Conservation (phyloP, 495 filamentous ascomycete species). For the Trichoderma reesei region DNA sequence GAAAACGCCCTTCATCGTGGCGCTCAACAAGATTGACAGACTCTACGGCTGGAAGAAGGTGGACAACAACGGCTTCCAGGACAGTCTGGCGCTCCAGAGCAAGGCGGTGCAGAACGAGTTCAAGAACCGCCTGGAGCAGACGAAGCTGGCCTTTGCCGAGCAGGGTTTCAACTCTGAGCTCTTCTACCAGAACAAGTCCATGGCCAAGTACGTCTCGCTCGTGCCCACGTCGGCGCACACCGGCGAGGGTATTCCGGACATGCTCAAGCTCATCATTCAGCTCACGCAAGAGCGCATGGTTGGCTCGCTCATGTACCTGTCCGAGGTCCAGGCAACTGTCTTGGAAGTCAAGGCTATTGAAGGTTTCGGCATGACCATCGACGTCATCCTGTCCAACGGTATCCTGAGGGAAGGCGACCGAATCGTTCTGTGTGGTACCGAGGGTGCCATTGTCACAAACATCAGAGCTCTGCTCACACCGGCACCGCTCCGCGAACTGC, state of each 20-base stretch:
- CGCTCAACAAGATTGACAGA: slow-evolving; percentile 99
- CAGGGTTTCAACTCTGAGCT: slow-evolving; percentile 97
- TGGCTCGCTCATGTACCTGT: slow-evolving; percentile 93
- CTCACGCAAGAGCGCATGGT: slow-evolving; percentile 98
- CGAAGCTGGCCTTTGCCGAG: slow-evolving; percentile 88
- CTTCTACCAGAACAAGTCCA: slow-evolving; percentile 95
- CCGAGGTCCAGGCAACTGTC: slow-evolving; percentile 94
- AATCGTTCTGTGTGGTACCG: slow-evolving; percentile 88
- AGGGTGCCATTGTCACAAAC: slow-evolving; percentile 88
- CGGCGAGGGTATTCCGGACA: slow-evolving; percentile 97
- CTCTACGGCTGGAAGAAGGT: slow-evolving; percentile 97
- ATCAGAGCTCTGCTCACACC: slow-evolving; percentile 95
- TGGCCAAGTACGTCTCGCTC: slow-evolving; percentile 85
- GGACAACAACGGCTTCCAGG: slow-evolving; percentile 96
- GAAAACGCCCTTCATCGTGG: slow-evolving; percentile 97
- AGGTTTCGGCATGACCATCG: slow-evolving; percentile 96
- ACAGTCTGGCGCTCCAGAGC: slow-evolving; percentile 80
- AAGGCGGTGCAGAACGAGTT: slow-evolving; percentile 95
- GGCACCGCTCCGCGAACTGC: slow-evolving; percentile 85
- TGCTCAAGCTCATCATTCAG: slow-evolving; percentile 89
- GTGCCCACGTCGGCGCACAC: slow-evolving; percentile 97
- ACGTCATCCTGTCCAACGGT: slow-evolving; percentile 95
- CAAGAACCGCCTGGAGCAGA: slow-evolving; percentile 77
- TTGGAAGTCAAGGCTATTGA: slow-evolving; percentile 99
- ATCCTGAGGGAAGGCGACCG: slow-evolving; percentile 89